A percentile compares a stretch with the other conserved stretches of the same genome.
Conservation (phyloP, 2,329 filamentous ascomycete species). For the Sporothrix globosa region DNA sequence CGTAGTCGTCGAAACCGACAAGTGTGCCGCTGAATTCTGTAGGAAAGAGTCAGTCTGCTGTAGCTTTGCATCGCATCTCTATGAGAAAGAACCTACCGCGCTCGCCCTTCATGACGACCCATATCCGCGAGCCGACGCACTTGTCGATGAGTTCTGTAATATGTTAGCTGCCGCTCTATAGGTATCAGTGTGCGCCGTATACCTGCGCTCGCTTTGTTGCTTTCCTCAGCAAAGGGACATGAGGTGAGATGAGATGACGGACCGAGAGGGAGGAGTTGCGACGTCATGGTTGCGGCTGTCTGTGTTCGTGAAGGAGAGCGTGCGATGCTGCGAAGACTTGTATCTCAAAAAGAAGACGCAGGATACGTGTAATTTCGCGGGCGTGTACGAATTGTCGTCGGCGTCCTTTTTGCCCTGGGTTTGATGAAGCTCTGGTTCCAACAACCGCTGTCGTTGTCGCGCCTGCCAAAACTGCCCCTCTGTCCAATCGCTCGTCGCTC, state of each 20-base stretch:
- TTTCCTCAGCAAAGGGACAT: background rate
- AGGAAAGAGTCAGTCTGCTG: conserved; percentile 20
- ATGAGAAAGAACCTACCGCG: conserved; percentile 66
- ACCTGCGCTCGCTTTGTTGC: background rate
- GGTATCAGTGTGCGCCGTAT: too few species aligned
- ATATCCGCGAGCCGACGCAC: conserved; percentile 95
- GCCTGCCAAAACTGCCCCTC: conserved; percentile 25
- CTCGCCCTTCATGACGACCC: conserved; percentile 99
- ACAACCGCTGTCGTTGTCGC: background rate
- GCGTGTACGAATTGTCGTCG: background rate
- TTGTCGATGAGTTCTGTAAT: conserved; percentile 92
- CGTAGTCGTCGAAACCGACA: conserved; percentile 97
- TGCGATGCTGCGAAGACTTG: background rate
- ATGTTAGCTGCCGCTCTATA: conserved; percentile 2
- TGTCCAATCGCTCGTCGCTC: conserved; percentile 7
- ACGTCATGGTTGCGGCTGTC: conserved; percentile 25
- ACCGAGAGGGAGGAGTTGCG: conserved; percentile 37
- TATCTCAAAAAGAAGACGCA: background rate
- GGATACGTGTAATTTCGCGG: background rate
- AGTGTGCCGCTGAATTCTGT: conserved; percentile 94
- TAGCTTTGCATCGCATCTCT: background rate
- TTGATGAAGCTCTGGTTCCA: conserved; percentile 13
- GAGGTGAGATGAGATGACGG: conserved; percentile 14
- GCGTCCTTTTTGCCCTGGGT: background rate
- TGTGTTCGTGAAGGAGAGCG: background rate